phyloP scores from a whole-genome alignment of 176 grass and related monocot species.

The Zoysia japonica region DNA sequence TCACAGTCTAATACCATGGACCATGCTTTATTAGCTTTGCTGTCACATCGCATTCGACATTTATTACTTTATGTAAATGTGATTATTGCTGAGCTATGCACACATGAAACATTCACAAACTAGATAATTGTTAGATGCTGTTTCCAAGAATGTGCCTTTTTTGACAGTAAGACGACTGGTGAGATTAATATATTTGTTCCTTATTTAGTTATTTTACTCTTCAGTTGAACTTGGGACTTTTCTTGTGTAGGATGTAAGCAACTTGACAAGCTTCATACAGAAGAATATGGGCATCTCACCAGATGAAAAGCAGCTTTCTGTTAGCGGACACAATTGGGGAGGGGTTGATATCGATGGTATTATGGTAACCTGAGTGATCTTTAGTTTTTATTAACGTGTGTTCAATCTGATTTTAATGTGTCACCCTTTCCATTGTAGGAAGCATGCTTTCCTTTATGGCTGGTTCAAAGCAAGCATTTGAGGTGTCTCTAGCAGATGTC shows the following conservation, averaged over 20 bases:
- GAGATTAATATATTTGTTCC: conserved; percentile 36
- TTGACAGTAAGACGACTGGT: background rate
- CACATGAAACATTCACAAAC: background rate
- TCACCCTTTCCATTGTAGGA: conserved; percentile 52
- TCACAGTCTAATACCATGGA: background rate
- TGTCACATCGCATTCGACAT: background rate
- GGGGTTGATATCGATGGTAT: conserved; percentile 65
- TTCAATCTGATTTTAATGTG: conserved; percentile 27
- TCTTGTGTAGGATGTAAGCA: conserved; percentile 77
- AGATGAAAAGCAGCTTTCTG: conserved; percentile 92
- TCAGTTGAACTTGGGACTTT: conserved; percentile 25
- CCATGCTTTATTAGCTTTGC: background rate
- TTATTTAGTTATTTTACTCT: conserved; percentile 7
- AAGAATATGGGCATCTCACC: conserved; percentile 75
- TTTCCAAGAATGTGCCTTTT: conserved; percentile 5
- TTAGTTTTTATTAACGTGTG: conserved; percentile 24
- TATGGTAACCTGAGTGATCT: conserved; percentile 35
- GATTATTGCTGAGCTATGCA: background rate
- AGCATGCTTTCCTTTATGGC: conserved; percentile 91
- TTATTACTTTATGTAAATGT: background rate
- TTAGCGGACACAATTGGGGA: conserved; percentile 86
- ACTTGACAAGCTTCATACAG: conserved; percentile 75
- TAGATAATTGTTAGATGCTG: background rate
- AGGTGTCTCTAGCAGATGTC: conserved; percentile 88
- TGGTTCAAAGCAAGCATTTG: conserved; percentile 93